A percentile compares a stretch with the other conserved stretches of the same genome.
Conservation (phyloP, 2,329 filamentous ascomycete species). For the Colletotrichum simmondsii region DNA sequence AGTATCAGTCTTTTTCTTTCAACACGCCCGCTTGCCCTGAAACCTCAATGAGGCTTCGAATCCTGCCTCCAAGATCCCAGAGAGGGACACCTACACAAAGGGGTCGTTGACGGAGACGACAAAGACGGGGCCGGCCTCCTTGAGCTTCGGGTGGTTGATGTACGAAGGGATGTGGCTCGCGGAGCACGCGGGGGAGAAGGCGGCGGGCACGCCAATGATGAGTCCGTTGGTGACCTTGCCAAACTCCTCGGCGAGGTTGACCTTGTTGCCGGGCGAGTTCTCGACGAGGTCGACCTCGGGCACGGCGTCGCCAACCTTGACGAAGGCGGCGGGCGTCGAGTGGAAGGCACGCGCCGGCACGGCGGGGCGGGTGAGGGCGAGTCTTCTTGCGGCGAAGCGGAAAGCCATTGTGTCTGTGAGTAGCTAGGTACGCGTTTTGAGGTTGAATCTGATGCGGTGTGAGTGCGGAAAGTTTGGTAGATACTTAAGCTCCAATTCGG, state of each 20-base stretch:
- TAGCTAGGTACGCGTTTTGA: background rate
- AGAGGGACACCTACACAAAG: constrained; percentile 78
- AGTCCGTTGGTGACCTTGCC: constrained; percentile 74
- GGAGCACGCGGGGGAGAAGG: constrained; percentile 72
- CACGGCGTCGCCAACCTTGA: constrained; percentile 83
- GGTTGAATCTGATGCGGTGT: background rate
- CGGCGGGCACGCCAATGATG: constrained; percentile 86
- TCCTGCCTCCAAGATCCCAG: too few species aligned
- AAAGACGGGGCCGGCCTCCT: constrained; percentile 85
- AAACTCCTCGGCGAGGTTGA: constrained; percentile 86
- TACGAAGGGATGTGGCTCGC: constrained; percentile 84
- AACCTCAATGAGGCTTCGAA: background rate
- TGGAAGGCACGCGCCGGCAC: constrained; percentile 66
- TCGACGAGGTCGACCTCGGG: constrained; percentile 84
- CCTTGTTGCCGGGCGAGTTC: constrained; percentile 89
- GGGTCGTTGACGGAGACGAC: constrained; percentile 94
- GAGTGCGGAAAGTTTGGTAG: background rate
- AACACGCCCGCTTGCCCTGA: background rate
- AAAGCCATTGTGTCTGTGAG: constrained; percentile 46
- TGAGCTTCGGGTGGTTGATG: constrained; percentile 81
- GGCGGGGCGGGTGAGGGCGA: constrained; percentile 44
- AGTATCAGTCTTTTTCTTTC: constrained; percentile 22
- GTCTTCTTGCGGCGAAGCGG: constrained; percentile 47
- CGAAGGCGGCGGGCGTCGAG: constrained; percentile 68
- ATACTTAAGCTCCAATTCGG: background rate